Evolutionary conservation across 495 filamentous ascomycete species (phyloP).

Genomic region (Penicillium malachiteum): DNA sequence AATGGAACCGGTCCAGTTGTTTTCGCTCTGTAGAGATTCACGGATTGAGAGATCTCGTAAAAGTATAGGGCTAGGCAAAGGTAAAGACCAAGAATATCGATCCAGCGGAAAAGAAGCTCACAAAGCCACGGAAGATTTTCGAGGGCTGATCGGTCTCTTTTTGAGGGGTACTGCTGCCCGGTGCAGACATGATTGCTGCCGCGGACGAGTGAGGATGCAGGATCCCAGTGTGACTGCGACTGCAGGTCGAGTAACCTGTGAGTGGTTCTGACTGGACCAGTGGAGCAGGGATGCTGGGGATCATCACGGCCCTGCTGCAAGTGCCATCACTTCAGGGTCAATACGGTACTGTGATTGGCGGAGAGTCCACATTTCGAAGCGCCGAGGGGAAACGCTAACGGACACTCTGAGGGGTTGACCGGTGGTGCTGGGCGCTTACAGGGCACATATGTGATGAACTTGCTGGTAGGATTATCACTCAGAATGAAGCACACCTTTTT

Average conservation of each 20-base stretch:
- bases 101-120: slow-evolving; percentile 1
- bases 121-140: slow-evolving; percentile 28
- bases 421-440: slow-evolving; percentile 12
- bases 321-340: slow-evolving; percentile 16
- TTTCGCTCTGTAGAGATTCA: slow-evolving; percentile 5
- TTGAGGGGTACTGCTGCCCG: slow-evolving; percentile 32
- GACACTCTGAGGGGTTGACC: slow-evolving; percentile 4
- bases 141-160: slow-evolving; percentile 35
- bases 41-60: background rate
- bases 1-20: slow-evolving; percentile 7
- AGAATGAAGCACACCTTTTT: background rate
- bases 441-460: slow-evolving; percentile 1
- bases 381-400: slow-evolving; percentile 21
- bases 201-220: slow-evolving; percentile 36
- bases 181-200: slow-evolving; percentile 16
- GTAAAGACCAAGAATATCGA: background rate
- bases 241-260: slow-evolving; percentile 25
- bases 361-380: slow-evolving; percentile 15
- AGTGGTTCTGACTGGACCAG: slow-evolving; percentile 13
- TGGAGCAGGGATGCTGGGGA: slow-evolving; percentile 24
- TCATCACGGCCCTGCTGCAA: slow-evolving; percentile 28
- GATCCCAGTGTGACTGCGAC: slow-evolving; percentile 36
- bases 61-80: background rate
- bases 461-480: slow-evolving; percentile 1
- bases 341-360: slow-evolving; percentile 12